Base-by-base conservation (phyloP, 441 rosid genomes). In the Syzygium syzygioides region DNA sequence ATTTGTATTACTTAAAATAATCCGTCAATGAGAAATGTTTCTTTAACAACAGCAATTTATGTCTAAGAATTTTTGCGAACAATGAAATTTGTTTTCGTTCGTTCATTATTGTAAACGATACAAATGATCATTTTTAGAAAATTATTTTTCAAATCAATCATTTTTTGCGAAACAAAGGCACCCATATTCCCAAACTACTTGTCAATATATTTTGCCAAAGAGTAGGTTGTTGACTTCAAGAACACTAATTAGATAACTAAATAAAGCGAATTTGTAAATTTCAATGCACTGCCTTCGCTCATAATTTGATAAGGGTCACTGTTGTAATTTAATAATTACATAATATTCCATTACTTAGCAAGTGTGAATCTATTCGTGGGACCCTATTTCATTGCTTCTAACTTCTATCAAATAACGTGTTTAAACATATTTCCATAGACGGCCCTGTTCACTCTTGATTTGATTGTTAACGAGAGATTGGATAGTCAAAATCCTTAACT, bases 91-190 rank as follows among this genome's bases (percentile, higher is more conserved):
- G 0, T 68, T 66, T 34, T 68, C 0, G 4, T 3, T 71, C 8
- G 1, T 37, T 71, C 1, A 0, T 37, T 37, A 37, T 34, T 5
- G 1, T 71, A 20, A 20, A 3, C 2, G 2, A 34, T 34, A 34
- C 0, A 10, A 34, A 0, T 1, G 3, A 2, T 4, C 5, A 34
- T 34, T 19, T 68, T 68, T 20, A 71, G 1, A 2, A 68, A 68
- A 9, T 1, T 4, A 1, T 19, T 34, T 68, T 34, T 3, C 7
- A 19, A 19, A 19, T 34, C 0, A 20, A 11, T 19, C 2, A 34
- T 34, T 71, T 68, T 11, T 2, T 4, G 23, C 0, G 6, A 71
- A 71, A 34, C 0, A 11, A 20, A 20, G 0, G 0, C 1, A 37
- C 11, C 0, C 1, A 2, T 66, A 9, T 32, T 66, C 25, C 7